Conservation (phyloP, 306 rosid species). For the Adenanthera pavonina region DNA sequence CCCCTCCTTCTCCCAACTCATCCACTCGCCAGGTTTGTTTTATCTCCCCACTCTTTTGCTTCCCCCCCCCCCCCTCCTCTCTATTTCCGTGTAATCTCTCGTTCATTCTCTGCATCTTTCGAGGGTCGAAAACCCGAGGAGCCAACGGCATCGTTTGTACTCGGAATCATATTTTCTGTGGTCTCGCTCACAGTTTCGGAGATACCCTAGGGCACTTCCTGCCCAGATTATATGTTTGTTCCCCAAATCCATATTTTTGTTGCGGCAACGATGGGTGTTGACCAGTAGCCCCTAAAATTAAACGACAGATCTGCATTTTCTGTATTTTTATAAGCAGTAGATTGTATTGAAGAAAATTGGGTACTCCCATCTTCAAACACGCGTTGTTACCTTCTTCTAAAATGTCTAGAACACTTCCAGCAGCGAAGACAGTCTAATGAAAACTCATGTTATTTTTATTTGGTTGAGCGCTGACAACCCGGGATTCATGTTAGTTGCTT, state of each 20-base stretch:
- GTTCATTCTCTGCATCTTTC: not conserved
- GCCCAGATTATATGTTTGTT: conserved; percentile 13
- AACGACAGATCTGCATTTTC: conserved; percentile 14
- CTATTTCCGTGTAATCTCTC: not conserved
- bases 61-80: conserved; percentile 57
- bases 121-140: not conserved
- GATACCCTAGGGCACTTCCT: not conserved
- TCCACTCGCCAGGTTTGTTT: conserved; percentile 81
- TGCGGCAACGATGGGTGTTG: not conserved
- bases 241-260: not conserved
- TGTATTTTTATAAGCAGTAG: not conserved
- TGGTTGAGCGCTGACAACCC: not conserved
- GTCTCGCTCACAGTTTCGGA: not conserved
- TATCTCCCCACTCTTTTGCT: not conserved
- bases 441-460: not conserved
- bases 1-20: conserved; percentile 75
- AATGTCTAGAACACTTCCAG: not conserved
- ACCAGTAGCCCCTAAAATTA: not conserved
- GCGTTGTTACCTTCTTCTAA: not conserved
- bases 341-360: conserved; percentile 10
- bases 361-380: not conserved
- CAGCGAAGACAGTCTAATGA: not conserved
- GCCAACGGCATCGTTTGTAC: not conserved
- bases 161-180: not conserved
- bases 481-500: not conserved